Evolutionary conservation across 306 rosid genomes (phyloP), one percentile per base, ranked within the genome.

Genomic region (Dryas drummondii): DNA sequence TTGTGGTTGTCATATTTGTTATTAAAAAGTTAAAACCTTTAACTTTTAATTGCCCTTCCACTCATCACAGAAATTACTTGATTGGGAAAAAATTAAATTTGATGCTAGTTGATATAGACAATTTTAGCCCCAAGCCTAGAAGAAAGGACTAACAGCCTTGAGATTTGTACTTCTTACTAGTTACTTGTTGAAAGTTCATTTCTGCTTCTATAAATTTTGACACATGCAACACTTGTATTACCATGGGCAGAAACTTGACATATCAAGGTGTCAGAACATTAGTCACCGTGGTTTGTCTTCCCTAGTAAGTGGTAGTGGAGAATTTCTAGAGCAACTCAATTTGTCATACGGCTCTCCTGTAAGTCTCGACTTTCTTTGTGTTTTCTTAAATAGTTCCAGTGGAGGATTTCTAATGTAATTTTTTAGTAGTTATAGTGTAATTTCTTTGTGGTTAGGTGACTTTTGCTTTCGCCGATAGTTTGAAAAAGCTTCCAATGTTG

Each of bases 271-370:
- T 88, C 92, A 89, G 60, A 85, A 84, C 81, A 84, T 92, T 74
- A 84, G 87, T 81, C 92, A 82, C 15, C 8, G 69, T 4, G 97
- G 97, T 52, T 78, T 94, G 75, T 89, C 97, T 40, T 84, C 84
- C 74, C 84, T 94, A 45, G 80, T 90, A 2, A 84, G 82, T 16
- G 72, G 81, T 63, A 80, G 87, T 37, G 69, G 87, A 22, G 49
- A 75, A 85, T 65, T 80, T 65, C 52, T 94, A 77, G 89, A 87
- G 80, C 87, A 89, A 81, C 92, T 94, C 47, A 58, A 85, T 52
- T 84, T 92, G 76, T 85, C 97, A 32, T 83, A 90, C 70, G 88
- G 94, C 66, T 84, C 89, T 86, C 89, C 97, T 44, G 99, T 94
- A 86, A 90, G 89, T 84, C 74, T 72, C 46, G 7, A 46, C 46